These are phyloP conservation scores for Alternaria brassicicola DNA, from an alignment of 2,329 filamentous ascomycete genomes.

Conservation along the genomic window DNA sequence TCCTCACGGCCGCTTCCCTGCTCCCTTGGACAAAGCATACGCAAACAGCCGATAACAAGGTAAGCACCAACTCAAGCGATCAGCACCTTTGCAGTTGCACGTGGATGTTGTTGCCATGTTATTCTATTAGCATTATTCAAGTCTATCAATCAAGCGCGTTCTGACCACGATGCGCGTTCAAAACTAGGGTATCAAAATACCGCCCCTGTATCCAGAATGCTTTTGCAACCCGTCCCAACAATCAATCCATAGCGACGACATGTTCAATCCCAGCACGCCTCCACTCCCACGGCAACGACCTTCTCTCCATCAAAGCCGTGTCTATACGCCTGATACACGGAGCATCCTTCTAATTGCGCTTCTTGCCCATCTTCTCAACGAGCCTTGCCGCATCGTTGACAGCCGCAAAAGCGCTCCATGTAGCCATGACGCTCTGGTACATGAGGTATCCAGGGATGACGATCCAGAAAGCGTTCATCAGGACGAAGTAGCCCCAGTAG, in stretches of 20 bases:
- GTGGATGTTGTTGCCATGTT: not conserved
- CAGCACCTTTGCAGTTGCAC: not conserved
- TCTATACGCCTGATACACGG: not conserved
- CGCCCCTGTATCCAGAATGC: not conserved
- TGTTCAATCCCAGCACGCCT: not conserved
- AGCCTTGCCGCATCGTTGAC: conserved; percentile 45
- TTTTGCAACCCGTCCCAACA: not conserved
- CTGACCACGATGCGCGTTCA: not conserved
- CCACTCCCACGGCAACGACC: not conserved
- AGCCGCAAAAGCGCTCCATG: conserved; percentile 43
- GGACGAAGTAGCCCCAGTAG: conserved; percentile 70
- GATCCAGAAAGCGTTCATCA: conserved; percentile 72
- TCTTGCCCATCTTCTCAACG: conserved; percentile 37
- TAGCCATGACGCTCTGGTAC: conserved; percentile 42
- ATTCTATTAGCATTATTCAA: conserved; percentile 9
- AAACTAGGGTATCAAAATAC: conserved; percentile 8
- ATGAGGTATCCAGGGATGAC: conserved; percentile 58
- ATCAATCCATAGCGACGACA: not conserved
- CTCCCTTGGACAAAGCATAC: conserved; percentile 59
- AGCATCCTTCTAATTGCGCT: conserved; percentile 34
- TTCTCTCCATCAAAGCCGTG: not conserved
- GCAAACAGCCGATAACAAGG: conserved; percentile 50
- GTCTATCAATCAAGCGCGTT: not conserved
- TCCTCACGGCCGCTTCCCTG: conserved; percentile 4
- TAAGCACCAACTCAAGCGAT: not conserved